Conservation (phyloP, 345 rosid species). For the Pugionium cornutum region DNA sequence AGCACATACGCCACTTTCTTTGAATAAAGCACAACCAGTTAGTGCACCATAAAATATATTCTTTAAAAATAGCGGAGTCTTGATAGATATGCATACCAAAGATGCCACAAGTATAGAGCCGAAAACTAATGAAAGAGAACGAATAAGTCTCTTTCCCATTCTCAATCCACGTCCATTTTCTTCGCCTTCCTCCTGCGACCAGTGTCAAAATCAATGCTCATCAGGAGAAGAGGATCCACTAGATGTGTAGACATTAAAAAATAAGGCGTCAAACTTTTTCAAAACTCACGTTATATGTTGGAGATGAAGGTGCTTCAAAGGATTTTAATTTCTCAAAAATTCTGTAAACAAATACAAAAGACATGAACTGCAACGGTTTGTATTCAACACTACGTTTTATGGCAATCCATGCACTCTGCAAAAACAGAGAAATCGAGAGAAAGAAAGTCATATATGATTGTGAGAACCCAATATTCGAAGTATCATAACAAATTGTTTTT, state of each 20-base stretch:
- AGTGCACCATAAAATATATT: constrained; percentile 12
- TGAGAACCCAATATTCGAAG: background rate
- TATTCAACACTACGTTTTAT: constrained; percentile 75
- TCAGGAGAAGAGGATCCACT: constrained; percentile 19
- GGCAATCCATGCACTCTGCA: constrained; percentile 86
- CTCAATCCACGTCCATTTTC: constrained; percentile 69
- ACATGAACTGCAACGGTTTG: constrained; percentile 92
- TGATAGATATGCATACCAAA: constrained; percentile 57
- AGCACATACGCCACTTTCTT: background rate
- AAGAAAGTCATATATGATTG: constrained; percentile 10
- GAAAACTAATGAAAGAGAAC: constrained; percentile 82
- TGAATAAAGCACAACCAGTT: background rate
- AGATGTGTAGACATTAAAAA: background rate
- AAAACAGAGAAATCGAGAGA: constrained; percentile 22
- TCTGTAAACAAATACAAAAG: constrained; percentile 87
- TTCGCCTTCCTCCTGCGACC: constrained; percentile 87
- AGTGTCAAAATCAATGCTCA: constrained; percentile 35
- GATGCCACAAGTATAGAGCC: constrained; percentile 81
- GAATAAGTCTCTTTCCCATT: constrained; percentile 88
- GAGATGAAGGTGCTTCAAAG: constrained; percentile 70
- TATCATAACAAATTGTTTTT: background rate
- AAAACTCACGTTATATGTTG: constrained; percentile 66
- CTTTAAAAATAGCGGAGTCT: background rate
- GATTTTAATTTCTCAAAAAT: constrained; percentile 89
- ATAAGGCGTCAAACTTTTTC: background rate